Evolutionary conservation across 768 basidiomycete genomes (phyloP), one percentile per base, ranked within the genome.

Genomic region (Agaricus sinodeliciosus): DNA sequence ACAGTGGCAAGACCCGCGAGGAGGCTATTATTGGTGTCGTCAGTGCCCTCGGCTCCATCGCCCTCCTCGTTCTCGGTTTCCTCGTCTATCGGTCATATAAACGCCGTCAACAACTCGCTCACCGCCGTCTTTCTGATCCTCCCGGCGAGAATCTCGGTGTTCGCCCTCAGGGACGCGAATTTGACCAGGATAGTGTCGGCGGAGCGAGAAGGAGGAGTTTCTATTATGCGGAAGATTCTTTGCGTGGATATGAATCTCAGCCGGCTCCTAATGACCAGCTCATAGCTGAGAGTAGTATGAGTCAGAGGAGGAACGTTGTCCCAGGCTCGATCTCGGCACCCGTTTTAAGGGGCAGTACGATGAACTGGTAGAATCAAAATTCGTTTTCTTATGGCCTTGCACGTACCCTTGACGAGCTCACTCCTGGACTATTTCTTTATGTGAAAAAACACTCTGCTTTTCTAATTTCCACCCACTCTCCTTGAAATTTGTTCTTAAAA

Each of bases 1-100:
- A 55, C 12, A 59, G 56, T 18, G 69, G 70, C 50, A 80, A 78
- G 60, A 71, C 75, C 13, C 77, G 90, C 11, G 79, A 87, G 62
- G 82, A 94, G 58, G 90, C 90, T 22, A 93, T 95, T 63, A 94
- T 96, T 56, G 94, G 94, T 18, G 91, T 95, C 3, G 88, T 92
- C 57, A 82, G 79, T 37, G 82, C 87, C 2, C 77, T 95, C 16
- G 92, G 92, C 11, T 87, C 79, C 4, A 77, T 94, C 50, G 84
- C 90, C 0, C 63, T 92, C 40, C 60, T 90, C 39, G 81, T 88
- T 34, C 75, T 92, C 27, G 76, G 74, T 13, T 87, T 82, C 71
- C 84, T 94, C 60, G 74, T 81, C 40, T 84, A 81, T 63, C 79
- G 85, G 50, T 79, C 84, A 4, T 70, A 82, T 65, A 82, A 85